Base-by-base conservation (phyloP, 1,139 yeast genomes). In the Geotrichum histeridarum region DNA sequence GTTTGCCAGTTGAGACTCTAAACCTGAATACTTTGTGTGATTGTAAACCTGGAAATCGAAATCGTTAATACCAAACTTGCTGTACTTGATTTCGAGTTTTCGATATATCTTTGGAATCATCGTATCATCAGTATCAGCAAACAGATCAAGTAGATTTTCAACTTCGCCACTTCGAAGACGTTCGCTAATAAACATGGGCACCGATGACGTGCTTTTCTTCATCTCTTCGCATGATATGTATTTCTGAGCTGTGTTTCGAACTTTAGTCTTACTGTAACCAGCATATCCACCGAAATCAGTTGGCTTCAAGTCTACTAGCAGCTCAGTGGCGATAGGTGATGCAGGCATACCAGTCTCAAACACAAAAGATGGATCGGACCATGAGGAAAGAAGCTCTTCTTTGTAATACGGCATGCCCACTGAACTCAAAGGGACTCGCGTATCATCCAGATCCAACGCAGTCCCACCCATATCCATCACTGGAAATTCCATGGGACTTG, bases 1-100 rank as follows among this genome's bases (percentile, higher is more conserved):
- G 64, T 87, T 88, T 52, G 86, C 90, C 12, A 86, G 78, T 65
- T 89, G 94, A 17, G 90, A 85, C 67, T 93, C 98, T 35, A 94
- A 74, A 0, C 99, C 98, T n/a, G 96, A 81, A 62, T 75, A 86
- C 1, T 68, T 64, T 0, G 98, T 87, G 66, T 91, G 90, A 65
- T 91, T 91, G 73, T 86, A 93, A 63, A 83, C 85, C 54, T 80
- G 83, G 66, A 93, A 93, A 71, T 94, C 97, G 71, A 93, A 93
- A 69, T 90, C 97, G 62, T 86, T 90, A 32, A 94, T 91, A 17
- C 99, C 99, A 70, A 90, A 93, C 63, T 81, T 85, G 56, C 95
- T 86, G 67, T 91, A 91, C 48, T 86, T 80, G 58, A 93, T 87
- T 58, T 86, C 87, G 54, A 89, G 74, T 63, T 83, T 82, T 41